These are phyloP conservation scores for Epithele typhae DNA, from an alignment of 768 basidiomycete genomes.

Conservation along the genomic window DNA sequence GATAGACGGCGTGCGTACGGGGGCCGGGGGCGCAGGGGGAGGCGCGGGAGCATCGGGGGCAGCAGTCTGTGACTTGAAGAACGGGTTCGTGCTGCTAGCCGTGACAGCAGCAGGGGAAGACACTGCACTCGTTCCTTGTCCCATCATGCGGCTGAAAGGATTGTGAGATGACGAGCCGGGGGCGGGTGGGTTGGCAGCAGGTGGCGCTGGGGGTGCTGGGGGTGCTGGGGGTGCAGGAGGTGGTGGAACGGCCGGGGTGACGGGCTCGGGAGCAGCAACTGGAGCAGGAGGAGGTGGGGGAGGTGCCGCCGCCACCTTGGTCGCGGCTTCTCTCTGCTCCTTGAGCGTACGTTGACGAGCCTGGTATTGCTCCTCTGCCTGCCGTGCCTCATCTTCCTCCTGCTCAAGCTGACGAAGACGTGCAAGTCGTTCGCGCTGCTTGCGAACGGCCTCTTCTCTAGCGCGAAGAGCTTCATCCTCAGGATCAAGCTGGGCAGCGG, in stretches of 20 bases:
- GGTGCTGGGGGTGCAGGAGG: slow-evolving; percentile 37
- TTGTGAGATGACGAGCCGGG: slow-evolving; percentile 53
- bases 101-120: slow-evolving; percentile 31
- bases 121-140: slow-evolving; percentile 37
- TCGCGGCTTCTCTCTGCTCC: slow-evolving; percentile 15
- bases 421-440: slow-evolving; percentile 60
- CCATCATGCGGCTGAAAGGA: slow-evolving; percentile 72
- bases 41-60: slow-evolving; percentile 33
- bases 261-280: slow-evolving; percentile 22
- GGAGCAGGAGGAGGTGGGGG: slow-evolving; percentile 42
- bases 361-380: slow-evolving; percentile 39
- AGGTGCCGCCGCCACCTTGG: slow-evolving; percentile 33
- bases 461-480: slow-evolving; percentile 71
- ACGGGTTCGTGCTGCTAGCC: slow-evolving; percentile 69
- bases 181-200: slow-evolving; percentile 16
- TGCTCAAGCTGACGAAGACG: slow-evolving; percentile 68
- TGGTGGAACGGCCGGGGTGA: slow-evolving; percentile 29
- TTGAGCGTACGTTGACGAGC: slow-evolving; percentile 24
- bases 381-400: slow-evolving; percentile 54
- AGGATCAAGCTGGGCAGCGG: slow-evolving; percentile 55
- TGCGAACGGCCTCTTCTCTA: slow-evolving; percentile 67
- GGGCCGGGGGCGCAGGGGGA: slow-evolving; percentile 24
- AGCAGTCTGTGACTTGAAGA: slow-evolving; percentile 50
- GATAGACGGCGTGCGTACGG: slow-evolving; percentile 31
- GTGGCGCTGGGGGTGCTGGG: slow-evolving; percentile 25